Percentiles rank a stretch among this genome's conserved stretches.
Conservation (phyloP, 176 grass and related monocot genomes). For the Microstegium vimineum region DNA sequence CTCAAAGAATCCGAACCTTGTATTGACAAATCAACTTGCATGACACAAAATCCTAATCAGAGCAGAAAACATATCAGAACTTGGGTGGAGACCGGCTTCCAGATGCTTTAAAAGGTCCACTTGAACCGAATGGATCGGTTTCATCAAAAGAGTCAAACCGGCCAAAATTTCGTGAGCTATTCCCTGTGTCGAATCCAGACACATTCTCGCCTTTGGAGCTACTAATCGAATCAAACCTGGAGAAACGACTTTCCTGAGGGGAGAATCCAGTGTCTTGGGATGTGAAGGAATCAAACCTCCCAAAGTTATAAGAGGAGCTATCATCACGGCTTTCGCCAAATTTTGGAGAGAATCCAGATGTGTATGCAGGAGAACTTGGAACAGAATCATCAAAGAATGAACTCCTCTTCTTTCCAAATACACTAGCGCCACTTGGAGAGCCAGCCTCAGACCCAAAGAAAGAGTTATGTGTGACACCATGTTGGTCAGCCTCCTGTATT, state of each 20-base stretch:
- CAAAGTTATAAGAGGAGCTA: constrained; percentile 54
- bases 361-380: constrained; percentile 86
- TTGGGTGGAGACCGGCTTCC: constrained; percentile 51
- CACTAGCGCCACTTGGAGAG: constrained; percentile 49
- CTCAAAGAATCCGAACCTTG: constrained; percentile 18
- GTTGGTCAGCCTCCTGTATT: constrained; percentile 64
- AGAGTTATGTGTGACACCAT: constrained; percentile 42
- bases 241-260: constrained; percentile 58
- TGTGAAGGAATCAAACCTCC: constrained; percentile 82
- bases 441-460: constrained; percentile 75
- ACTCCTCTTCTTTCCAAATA: constrained; percentile 69
- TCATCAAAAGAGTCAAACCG: constrained; percentile 98
- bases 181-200: constrained; percentile 58
- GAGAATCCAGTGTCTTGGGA: constrained; percentile 71
- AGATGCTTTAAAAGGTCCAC: constrained; percentile 87
- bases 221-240: constrained; percentile 74
- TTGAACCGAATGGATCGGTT: constrained; percentile 83
- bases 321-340: constrained; percentile 57
- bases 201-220: constrained; percentile 50
- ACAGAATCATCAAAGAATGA: constrained; percentile 97
- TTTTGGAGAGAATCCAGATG: constrained; percentile 66
- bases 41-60: background rate
- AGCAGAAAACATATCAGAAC: constrained; percentile 39
- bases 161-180: constrained; percentile 56
- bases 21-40: constrained; percentile 17